Evolutionary conservation across 306 rosid species (phyloP).

Genomic region (Trifolium fragiferum): DNA sequence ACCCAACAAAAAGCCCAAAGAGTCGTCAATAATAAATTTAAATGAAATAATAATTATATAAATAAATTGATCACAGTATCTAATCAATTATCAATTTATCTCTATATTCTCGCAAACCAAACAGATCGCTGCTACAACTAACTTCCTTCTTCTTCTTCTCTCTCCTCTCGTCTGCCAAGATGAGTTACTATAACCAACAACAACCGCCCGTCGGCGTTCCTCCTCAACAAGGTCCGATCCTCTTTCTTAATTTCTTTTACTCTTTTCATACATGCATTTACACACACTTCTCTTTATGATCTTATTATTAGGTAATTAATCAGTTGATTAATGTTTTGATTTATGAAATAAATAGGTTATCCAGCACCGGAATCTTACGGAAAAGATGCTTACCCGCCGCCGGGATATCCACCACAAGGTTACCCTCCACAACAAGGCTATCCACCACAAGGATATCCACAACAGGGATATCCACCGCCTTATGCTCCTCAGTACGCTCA

Average conservation of each 20-base stretch:
- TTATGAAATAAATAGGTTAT: slow-evolving; percentile 56
- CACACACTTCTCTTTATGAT: not conserved
- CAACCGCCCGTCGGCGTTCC: slow-evolving; percentile 31
- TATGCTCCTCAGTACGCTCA: slow-evolving; percentile 85
- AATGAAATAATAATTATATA: not conserved
- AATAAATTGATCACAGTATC: not conserved
- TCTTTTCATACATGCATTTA: not conserved
- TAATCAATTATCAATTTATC: too few species aligned
- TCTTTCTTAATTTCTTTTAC: not conserved
- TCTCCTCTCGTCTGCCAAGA: not conserved
- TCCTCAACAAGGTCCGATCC: slow-evolving; percentile 5
- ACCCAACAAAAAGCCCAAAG: not conserved
- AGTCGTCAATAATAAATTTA: not conserved
- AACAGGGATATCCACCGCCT: slow-evolving; percentile 12
- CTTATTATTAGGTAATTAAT: not conserved
- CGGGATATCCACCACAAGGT: slow-evolving; percentile 65
- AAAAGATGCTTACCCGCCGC: slow-evolving; percentile 83
- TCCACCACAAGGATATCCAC: slow-evolving; percentile 73
- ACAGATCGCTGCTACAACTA: not conserved
- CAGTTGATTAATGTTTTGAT: not conserved
- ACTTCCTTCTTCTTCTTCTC: not conserved
- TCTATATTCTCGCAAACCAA: not conserved
- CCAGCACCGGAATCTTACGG: slow-evolving; percentile 68
- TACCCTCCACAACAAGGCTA: slow-evolving; percentile 71
- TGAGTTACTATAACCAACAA: slow-evolving; percentile 26